Conservation (phyloP, 306 rosid species). For the Datisca glomerata region DNA sequence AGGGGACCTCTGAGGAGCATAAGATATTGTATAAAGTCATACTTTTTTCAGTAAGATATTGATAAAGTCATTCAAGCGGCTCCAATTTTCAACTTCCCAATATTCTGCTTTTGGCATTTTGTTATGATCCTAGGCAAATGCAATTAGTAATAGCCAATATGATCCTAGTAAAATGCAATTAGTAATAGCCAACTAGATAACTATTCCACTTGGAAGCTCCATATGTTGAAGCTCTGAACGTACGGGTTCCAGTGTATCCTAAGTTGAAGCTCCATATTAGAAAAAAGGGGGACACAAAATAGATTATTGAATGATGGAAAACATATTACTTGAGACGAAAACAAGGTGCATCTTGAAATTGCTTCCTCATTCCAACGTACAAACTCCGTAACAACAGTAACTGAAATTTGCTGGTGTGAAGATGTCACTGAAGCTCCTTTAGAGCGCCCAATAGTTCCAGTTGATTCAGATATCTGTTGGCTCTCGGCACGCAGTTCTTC, state of each 20-base stretch:
- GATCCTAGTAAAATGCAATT: no score
- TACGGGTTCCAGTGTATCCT: constrained; percentile 1
- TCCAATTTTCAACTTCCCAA: no score
- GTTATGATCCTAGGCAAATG: no score
- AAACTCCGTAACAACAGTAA: constrained; percentile 95
- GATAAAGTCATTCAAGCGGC: no score
- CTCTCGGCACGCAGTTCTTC: constrained; percentile 82
- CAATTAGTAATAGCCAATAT: no score
- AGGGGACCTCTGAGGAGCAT: no score
- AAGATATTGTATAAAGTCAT: no score
- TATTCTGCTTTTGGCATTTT: no score
- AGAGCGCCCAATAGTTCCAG: constrained; percentile 88
- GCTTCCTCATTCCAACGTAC: constrained; percentile 99
- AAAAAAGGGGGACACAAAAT: not conserved
- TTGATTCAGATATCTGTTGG: constrained; percentile 66
- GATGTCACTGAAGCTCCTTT: constrained; percentile 70
- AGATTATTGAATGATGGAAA: constrained; percentile 8
- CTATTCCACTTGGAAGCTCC: no score
- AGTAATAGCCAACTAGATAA: no score
- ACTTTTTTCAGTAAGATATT: no score
- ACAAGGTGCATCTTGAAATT: constrained; percentile 81
- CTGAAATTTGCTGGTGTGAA: constrained; percentile 93
- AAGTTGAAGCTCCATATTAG: not conserved
- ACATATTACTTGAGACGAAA: constrained; percentile 71
- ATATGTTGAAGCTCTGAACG: no score